Conservation (phyloP, 441 rosid species). For the Populus hybrid region DNA sequence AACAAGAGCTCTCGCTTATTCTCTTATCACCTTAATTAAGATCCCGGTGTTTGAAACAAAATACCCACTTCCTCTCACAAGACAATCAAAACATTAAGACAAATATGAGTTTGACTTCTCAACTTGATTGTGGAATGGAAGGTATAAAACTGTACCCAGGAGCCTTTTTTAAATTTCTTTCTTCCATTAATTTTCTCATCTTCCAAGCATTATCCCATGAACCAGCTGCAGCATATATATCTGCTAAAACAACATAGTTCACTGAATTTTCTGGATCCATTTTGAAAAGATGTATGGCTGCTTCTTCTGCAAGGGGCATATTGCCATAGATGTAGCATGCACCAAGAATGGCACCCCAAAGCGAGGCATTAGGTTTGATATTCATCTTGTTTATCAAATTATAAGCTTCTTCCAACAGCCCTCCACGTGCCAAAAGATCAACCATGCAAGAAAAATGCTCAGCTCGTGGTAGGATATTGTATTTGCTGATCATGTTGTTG, state of each 20-base stretch:
- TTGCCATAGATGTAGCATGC: conserved; percentile 59
- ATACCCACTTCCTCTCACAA: not conserved
- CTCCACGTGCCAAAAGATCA: conserved; percentile 68
- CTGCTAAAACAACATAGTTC: conserved; percentile 56
- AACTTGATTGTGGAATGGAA: conserved; percentile 24
- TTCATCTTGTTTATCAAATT: conserved; percentile 41
- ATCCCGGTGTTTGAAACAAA: not conserved
- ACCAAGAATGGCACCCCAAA: conserved; percentile 76
- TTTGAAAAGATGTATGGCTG: conserved; percentile 46
- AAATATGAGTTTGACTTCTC: not conserved
- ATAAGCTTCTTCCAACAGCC: conserved; percentile 61
- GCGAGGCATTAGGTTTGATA: conserved; percentile 43
- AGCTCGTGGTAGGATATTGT: conserved; percentile 44
- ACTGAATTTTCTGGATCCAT: conserved; percentile 58
- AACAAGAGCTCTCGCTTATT: not conserved
- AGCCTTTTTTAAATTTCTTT: conserved; percentile 45
- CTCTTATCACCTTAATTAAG: not conserved
- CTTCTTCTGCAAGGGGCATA: conserved; percentile 45
- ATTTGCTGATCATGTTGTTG: conserved; percentile 50
- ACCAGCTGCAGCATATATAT: conserved; percentile 60
- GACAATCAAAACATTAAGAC: not conserved
- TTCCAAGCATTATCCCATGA: conserved; percentile 52
- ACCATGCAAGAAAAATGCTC: conserved; percentile 72
- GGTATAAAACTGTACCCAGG: conserved; percentile 59
- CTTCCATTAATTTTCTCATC: conserved; percentile 46